Evolutionary conservation across 768 basidiomycete genomes (phyloP), one percentile per base, ranked within the genome.

Genomic region (Lactifluus echinatus): DNA sequence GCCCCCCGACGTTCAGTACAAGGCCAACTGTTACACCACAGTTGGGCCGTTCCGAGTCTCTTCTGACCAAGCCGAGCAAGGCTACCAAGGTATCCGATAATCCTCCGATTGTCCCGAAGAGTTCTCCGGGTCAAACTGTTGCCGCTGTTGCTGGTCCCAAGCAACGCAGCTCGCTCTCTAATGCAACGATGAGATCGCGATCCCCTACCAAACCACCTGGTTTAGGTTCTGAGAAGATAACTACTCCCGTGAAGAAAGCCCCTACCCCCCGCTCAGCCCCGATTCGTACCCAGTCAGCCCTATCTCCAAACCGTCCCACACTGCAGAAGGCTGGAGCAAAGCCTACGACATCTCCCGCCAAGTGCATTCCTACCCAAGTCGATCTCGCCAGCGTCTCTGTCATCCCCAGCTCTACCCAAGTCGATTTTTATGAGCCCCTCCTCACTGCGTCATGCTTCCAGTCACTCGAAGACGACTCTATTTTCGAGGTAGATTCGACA

Each of bases 361-460:
- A 23, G 12, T 10, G 0, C 11, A 31, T 31, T 37, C 33, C 48
- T 12, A 36, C 47, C 7, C 4, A 29, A 15, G 12, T 12, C 29
- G 19, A 31, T 29, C 33, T 43, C 1, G 17, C 26, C 15, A 26
- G 19, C 53, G 11, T 28, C 24, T 31, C 57, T 5, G 34, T 39
- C 47, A 45, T n/a, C 23, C 44, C 47, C n/a, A 4, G 42, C 23
- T 24, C 52, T 4, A 24, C 36, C 15, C 42, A 37, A 19, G 19
- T 42, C 21, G 53, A 50, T 24, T 17, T 44, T 15, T 17, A 59
- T 3, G 15, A 37, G 1, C 53, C 26, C 21, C 5, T 59, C 42
- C 57, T 54, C 34, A 43, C 33, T 6, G 57, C 8, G 1, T 33
- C 47, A 0, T 59, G 57, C 12, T 54, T 59, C 53, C 52, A 44